Evolutionary conservation across 2,329 filamentous ascomycete species (phyloP), one percentile per base, ranked within the genome.

Genomic region (Rutstroemia sp.): DNA sequence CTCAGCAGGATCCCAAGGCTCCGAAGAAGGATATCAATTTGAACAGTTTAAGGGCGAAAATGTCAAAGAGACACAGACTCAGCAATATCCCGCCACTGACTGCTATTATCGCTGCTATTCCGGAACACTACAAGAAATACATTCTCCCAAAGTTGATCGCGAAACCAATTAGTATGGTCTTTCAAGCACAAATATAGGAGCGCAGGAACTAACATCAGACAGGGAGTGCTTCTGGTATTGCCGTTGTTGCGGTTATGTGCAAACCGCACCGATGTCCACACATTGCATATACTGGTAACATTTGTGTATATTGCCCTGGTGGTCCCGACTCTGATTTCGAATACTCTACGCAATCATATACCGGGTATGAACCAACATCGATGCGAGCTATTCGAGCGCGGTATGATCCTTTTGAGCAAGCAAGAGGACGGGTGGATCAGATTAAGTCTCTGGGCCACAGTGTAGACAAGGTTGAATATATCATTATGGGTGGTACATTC

Each of bases 71-170:
- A 75, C 91, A 97, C 75, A 88, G 85, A 70, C 77, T 99, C 59
- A 87, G 84, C 71, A 90, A 84, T 60, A 89, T 95, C 64, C 94
- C 94, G 34, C 90, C 95, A 25, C 76, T 99, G 62, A 97, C 92
- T 8, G 92, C 94, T 58, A 99, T 99, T 69, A 97, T 99, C 69
- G 90, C 94, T 54, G 94, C 94, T 9, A 92, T 99, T 38, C 95
- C 95, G n/a, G 94, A 99, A 71, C 92, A 97, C 71, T 96, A 97
- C 76, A 99, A 97, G 78, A 99, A 97, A 76, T 97, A 97, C 68
- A 96, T 99, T 60, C 75, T 97, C 60, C 94, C 92, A 19, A 96
- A 96, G 74, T 78, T 99, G 60, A 91, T 99, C 65, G 94, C 95
- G 25, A 99, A 99, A 73, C 94, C 94, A 1, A 97, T 99, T 58